phyloP scores from a whole-genome alignment of 2,329 filamentous ascomycete species.

The Penicillium sp. region DNA sequence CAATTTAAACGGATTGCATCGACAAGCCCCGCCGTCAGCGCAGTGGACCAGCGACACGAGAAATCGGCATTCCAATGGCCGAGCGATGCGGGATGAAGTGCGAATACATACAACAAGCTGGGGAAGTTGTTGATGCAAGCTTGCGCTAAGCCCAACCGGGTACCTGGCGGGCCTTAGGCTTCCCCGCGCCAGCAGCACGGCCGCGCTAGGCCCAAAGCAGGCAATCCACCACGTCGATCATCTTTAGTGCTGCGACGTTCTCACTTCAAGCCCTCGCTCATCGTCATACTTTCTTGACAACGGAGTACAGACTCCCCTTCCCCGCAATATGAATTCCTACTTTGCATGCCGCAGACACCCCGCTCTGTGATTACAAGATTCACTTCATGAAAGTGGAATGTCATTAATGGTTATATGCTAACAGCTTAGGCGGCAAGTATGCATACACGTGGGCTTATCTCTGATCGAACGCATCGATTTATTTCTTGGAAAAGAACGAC shows the following conservation, averaged over 20 bases:
- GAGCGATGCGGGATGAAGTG: neutral
- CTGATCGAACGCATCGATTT: slow-evolving; percentile 3
- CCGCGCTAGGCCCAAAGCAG: neutral
- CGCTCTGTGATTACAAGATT: no score
- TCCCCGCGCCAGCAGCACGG: neutral
- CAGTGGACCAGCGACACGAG: no score
- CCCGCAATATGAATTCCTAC: no score
- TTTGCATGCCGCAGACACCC: no score
- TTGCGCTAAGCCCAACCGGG: neutral
- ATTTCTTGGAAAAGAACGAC: slow-evolving; percentile 88
- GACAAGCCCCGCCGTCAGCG: neutral
- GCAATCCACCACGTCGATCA: neutral
- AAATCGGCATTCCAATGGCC: neutral
- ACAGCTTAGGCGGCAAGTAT: neutral
- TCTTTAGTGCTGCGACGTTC: neutral
- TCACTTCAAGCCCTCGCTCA: no score
- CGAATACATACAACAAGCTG: no score
- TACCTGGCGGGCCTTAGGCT: neutral
- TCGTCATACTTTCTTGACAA: no score
- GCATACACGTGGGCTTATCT: neutral
- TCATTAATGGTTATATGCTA: no score
- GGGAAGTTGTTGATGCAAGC: neutral
- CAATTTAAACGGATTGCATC: no score
- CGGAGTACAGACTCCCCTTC: no score
- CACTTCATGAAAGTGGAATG: no score